Evolutionary conservation across 805 yeast species (phyloP).

Genomic region (Pichia nakasei): DNA sequence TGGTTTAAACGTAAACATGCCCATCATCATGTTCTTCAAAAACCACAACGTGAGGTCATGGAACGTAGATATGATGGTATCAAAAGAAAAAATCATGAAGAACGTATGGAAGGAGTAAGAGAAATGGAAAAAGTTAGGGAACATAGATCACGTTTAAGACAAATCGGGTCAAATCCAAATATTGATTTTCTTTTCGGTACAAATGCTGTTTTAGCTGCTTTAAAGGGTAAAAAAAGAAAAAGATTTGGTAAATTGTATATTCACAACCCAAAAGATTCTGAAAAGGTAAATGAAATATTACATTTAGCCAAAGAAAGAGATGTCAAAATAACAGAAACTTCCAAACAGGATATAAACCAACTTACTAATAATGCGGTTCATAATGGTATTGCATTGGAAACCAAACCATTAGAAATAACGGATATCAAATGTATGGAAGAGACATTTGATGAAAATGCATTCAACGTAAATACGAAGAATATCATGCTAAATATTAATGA

Average conservation of each 20-base stretch:
- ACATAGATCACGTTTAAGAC: slow-evolving; percentile 12
- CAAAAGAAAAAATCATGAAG: slow-evolving; percentile 8
- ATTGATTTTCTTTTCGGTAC: slow-evolving; percentile 71
- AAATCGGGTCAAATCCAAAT: slow-evolving; percentile 32
- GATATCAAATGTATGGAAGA: slow-evolving; percentile 1
- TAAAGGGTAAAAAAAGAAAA: slow-evolving; percentile 45
- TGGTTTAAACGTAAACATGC: slow-evolving; percentile 58
- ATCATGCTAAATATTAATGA: neutral
- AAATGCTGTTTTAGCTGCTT: slow-evolving; percentile 64
- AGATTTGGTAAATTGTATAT: slow-evolving; percentile 44
- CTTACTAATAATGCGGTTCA: slow-evolving; percentile 65
- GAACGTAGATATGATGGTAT: slow-evolving; percentile 10
- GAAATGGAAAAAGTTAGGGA: slow-evolving; percentile 4
- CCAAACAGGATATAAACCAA: slow-evolving; percentile 47
- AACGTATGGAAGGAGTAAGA: slow-evolving; percentile 10
- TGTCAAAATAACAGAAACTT: slow-evolving; percentile 24
- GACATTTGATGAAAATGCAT: neutral
- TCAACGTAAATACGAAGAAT: neutral
- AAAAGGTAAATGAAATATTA: slow-evolving; percentile 33
- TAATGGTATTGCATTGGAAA: slow-evolving; percentile 69
- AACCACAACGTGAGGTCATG: slow-evolving; percentile 16
- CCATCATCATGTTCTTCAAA: slow-evolving; percentile 51
- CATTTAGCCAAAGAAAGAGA: slow-evolving; percentile 37
- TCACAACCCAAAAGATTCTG: slow-evolving; percentile 27
- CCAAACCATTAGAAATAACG: slow-evolving; percentile 39